A percentile compares a stretch with the other conserved stretches of the same genome.
Conservation (phyloP, 495 filamentous ascomycete species). For the Aspergillus haitiensis region DNA sequence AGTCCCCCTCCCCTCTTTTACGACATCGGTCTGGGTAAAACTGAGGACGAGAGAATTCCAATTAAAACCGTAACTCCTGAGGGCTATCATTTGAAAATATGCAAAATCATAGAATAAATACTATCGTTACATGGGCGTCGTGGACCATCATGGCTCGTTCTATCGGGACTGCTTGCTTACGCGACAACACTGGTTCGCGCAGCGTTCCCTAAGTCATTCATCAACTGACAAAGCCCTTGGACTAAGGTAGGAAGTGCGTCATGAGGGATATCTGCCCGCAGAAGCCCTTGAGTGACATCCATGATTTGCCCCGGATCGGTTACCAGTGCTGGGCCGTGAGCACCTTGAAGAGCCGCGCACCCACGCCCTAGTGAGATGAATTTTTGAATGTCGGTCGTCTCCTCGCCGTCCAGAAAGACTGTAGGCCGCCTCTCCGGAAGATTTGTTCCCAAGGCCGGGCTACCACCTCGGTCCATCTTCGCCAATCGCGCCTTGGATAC, state of each 20-base stretch:
- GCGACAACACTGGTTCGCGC: slow-evolving; percentile 7
- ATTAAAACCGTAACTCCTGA: neutral
- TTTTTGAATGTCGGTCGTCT: slow-evolving; percentile 42
- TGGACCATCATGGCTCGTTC: neutral
- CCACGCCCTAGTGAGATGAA: slow-evolving; percentile 51
- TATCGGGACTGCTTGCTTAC: neutral
- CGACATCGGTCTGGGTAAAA: too few species aligned
- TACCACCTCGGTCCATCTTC: slow-evolving; percentile 22
- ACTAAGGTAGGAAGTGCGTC: slow-evolving; percentile 44
- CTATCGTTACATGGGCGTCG: slow-evolving; percentile 2
- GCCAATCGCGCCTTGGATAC: slow-evolving; percentile 36
- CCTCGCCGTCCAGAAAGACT: slow-evolving; percentile 52
- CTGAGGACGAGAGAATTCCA: neutral
- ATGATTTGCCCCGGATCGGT: slow-evolving; percentile 28
- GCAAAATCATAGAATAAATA: neutral
- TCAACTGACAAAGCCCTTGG: slow-evolving; percentile 56
- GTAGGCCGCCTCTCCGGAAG: slow-evolving; percentile 20
- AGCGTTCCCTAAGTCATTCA: slow-evolving; percentile 49
- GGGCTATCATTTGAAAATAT: neutral
- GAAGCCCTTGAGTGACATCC: slow-evolving; percentile 27
- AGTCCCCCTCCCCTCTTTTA: neutral
- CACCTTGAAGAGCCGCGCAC: slow-evolving; percentile 41
- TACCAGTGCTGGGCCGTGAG: slow-evolving; percentile 26
- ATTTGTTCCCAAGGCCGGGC: slow-evolving; percentile 11
- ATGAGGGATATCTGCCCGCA: slow-evolving; percentile 29